A percentile compares a stretch with the other conserved stretches of the same genome.
Conservation (phyloP, 306 rosid genomes). For the Dalbergia cultrata region DNA sequence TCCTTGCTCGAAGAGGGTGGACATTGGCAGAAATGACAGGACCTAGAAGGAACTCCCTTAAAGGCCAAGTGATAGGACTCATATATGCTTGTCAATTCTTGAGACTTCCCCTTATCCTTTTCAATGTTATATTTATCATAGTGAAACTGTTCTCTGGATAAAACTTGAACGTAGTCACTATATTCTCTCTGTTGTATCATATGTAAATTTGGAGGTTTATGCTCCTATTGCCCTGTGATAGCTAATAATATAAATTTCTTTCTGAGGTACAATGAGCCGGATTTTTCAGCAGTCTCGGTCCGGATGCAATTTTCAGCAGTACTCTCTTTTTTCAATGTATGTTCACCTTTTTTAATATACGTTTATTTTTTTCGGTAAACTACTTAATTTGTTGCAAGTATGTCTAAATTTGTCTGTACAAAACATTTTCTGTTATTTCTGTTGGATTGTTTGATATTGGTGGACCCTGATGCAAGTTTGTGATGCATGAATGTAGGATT, state of each 20-base stretch:
- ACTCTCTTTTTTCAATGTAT: too few relatives aligned
- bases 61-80: constrained; percentile 77
- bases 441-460: background rate
- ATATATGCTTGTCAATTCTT: constrained; percentile 78
- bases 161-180: constrained; percentile 27
- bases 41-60: constrained; percentile 62
- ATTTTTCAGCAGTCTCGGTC: constrained; percentile 3
- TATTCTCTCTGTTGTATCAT: constrained; percentile 10
- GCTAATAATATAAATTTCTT: constrained; percentile 2
- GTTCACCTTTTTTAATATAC: too few relatives aligned
- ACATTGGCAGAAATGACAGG: constrained; percentile 66
- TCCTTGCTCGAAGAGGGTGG: constrained; percentile 88
- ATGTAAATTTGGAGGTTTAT: constrained; percentile 20
- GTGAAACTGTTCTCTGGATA: constrained; percentile 72
- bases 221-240: background rate
- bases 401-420: too few relatives aligned
- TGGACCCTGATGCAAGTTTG: background rate
- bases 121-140: constrained; percentile 58
- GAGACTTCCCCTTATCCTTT: constrained; percentile 76
- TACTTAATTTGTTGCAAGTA: too few relatives aligned
- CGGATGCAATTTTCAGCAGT: background rate
- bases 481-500: background rate
- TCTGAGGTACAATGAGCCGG: constrained; percentile 17
- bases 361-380: too few relatives aligned
- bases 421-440: background rate